Evolutionary conservation across 2,329 filamentous ascomycete genomes (phyloP).

Genomic region (Aureobasidium sp.): DNA sequence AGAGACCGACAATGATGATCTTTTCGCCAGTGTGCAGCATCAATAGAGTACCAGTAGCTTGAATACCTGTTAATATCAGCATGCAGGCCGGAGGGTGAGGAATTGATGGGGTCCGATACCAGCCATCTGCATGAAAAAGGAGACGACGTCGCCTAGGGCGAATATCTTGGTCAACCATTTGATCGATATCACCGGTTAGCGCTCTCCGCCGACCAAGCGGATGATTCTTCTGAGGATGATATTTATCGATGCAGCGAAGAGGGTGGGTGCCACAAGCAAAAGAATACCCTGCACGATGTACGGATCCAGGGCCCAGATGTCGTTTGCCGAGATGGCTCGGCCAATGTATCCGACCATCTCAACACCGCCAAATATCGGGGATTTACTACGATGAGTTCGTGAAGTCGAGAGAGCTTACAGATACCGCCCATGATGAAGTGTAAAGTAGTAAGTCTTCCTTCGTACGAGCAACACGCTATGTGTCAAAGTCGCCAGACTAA

Average conservation of each 20-base stretch:
- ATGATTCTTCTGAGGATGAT: slow-evolving; percentile 55
- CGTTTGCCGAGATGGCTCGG: slow-evolving; percentile 44
- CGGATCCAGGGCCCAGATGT: slow-evolving; percentile 35
- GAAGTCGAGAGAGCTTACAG: no score
- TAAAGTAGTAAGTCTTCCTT: no score
- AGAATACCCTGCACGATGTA: slow-evolving; percentile 52
- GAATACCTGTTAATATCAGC: no score
- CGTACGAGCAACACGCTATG: no score
- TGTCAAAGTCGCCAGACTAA: no score
- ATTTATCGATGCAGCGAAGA: slow-evolving; percentile 58
- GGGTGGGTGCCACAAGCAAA: slow-evolving; percentile 53
- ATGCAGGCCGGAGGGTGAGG: no score
- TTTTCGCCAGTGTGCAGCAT: slow-evolving; percentile 41
- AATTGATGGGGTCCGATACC: no score
- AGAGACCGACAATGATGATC: slow-evolving; percentile 54
- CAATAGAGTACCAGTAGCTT: slow-evolving; percentile 35
- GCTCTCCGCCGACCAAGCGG: slow-evolving; percentile 44
- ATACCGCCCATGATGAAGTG: no score
- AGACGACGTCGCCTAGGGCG: slow-evolving; percentile 53
- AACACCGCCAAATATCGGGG: no score
- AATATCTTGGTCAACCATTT: slow-evolving; percentile 54
- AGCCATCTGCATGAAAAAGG: slow-evolving; percentile 51
- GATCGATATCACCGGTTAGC: slow-evolving; percentile 46
- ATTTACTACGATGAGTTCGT: no score
- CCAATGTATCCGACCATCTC: slow-evolving; percentile 60